Percentiles rank a stretch among this genome's conserved stretches.
phyloP scores from a whole-genome alignment of 2,329 filamentous ascomycete species.

The Cadophora sp. region DNA sequence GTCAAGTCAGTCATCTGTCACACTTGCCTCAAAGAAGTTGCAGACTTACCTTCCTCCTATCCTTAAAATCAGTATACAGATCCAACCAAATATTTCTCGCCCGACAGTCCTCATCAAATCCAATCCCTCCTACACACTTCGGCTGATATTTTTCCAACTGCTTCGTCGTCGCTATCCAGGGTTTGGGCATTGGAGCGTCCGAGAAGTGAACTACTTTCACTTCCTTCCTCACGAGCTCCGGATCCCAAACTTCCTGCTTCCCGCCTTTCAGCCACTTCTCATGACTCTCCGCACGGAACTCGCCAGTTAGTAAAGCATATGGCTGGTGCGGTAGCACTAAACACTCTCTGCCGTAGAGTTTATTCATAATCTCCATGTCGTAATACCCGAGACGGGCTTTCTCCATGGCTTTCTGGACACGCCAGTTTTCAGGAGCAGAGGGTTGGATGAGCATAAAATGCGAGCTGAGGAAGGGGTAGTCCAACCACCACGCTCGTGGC shows the following conservation, averaged over 20 bases:
- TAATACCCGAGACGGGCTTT: slow-evolving; percentile 46
- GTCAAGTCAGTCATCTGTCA: too few relatives aligned
- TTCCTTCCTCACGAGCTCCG: slow-evolving; percentile 55
- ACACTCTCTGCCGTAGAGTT: slow-evolving; percentile 34
- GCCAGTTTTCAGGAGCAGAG: slow-evolving; percentile 55
- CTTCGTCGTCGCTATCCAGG: slow-evolving; percentile 53
- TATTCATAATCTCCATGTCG: slow-evolving; percentile 64
- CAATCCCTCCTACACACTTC: slow-evolving; percentile 29
- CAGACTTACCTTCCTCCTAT: slow-evolving; percentile 35
- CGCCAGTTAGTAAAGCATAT: slow-evolving; percentile 62
- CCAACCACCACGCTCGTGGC: slow-evolving; percentile 66
- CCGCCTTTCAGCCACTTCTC: slow-evolving; percentile 56
- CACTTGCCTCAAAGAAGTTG: background rate
- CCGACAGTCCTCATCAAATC: slow-evolving; percentile 35
- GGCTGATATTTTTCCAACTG: slow-evolving; percentile 30
- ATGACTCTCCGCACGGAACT: slow-evolving; percentile 56
- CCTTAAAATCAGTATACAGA: slow-evolving; percentile 40
- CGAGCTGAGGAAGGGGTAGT: slow-evolving; percentile 55
- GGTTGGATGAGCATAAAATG: slow-evolving; percentile 65
- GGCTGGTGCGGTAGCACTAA: slow-evolving; percentile 62
- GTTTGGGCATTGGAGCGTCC: slow-evolving; percentile 66
- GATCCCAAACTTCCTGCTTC: slow-evolving; percentile 55
- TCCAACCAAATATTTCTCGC: slow-evolving; percentile 39
- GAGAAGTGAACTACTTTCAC: slow-evolving; percentile 66
- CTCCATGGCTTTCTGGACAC: slow-evolving; percentile 42